phyloP scores from a whole-genome alignment of 352 stramenopile species.

The Globisporangium abappressorium region DNA sequence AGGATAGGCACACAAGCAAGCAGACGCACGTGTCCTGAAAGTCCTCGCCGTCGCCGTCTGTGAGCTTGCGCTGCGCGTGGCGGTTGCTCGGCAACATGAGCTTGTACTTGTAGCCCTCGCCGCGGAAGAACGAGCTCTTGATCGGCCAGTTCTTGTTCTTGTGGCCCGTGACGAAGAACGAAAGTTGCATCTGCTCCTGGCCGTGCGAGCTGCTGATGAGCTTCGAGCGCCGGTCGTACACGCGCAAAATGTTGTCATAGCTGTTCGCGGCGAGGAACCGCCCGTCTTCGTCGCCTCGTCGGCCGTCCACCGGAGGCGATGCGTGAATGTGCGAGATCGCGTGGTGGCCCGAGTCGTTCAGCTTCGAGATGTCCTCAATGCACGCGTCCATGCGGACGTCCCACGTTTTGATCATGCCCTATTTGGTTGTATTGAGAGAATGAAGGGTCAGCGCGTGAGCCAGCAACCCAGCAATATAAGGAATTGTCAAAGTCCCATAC shows the following conservation, averaged over 20 bases:
- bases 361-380: constrained; percentile 70
- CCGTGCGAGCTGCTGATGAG: constrained; percentile 72
- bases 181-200: constrained; percentile 76
- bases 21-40: constrained; percentile 39
- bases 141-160: constrained; percentile 92
- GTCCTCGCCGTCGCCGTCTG: constrained; percentile 75
- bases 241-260: constrained; percentile 88
- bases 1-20: background rate
- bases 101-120: constrained; percentile 87
- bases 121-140: constrained; percentile 87
- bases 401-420: constrained; percentile 87
- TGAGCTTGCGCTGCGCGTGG: constrained; percentile 61
- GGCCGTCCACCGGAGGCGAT: constrained; percentile 62
- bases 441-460: background rate
- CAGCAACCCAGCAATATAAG: background rate
- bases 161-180: constrained; percentile 77
- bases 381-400: constrained; percentile 80
- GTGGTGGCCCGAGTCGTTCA: constrained; percentile 76
- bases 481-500: constrained; percentile 16
- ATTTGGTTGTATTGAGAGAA: background rate
- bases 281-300: constrained; percentile 60
- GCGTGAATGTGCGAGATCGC: constrained; percentile 84
- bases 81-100: constrained; percentile 57
- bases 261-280: constrained; percentile 84
- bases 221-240: constrained; percentile 84